Base-by-base conservation (phyloP, 2,329 filamentous ascomycete genomes). In the Myriosclerotinia duriaeana region DNA sequence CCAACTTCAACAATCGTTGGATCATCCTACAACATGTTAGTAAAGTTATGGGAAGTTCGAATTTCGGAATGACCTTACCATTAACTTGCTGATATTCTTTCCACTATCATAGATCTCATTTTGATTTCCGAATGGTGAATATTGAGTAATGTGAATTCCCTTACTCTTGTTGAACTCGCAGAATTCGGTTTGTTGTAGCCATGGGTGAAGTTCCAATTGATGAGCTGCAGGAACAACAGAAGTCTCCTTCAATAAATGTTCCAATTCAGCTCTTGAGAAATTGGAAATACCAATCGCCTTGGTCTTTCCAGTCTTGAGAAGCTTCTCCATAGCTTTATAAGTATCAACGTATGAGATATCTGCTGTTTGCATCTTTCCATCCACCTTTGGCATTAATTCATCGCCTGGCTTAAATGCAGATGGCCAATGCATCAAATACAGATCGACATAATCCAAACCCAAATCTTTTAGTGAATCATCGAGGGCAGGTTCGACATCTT, bases 401-500 rank as follows among this genome's bases (percentile, higher is more conserved):
- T 69, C 89, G 42, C 90, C 84, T 8, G 89, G 89, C 79, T 93
- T 94, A 86, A 93, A 88, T 59, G 89, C 87, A 54, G 92, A 80
- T 9, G 91, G 89, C 91, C 91, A 95, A 80, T 96, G 92, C 81
- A 96, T 85, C 46, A 96, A 83, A 76, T 86, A 92, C 66, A 96
- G 80, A 77, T 96, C 92, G 6, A 96, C 84, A 76, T 96, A 94
- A 71, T 92, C 89, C 60, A 95, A 81, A 2, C 90, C 90, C 44
- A 96, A 80, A 69, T 84, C 83, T 79, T 88, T 85, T 76, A 95
- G 80, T 73, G 87, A 90, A 82, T 89, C 87, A 71, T 92, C 86
- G 46, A 95, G 82, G 42, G 84, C 87, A 50, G 69, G 68, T 40
- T 75, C 74, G 2, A 78, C 75, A 73, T 89, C 80, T 78, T 90